Conservation (phyloP, 345 rosid species). For the Draba incana region DNA sequence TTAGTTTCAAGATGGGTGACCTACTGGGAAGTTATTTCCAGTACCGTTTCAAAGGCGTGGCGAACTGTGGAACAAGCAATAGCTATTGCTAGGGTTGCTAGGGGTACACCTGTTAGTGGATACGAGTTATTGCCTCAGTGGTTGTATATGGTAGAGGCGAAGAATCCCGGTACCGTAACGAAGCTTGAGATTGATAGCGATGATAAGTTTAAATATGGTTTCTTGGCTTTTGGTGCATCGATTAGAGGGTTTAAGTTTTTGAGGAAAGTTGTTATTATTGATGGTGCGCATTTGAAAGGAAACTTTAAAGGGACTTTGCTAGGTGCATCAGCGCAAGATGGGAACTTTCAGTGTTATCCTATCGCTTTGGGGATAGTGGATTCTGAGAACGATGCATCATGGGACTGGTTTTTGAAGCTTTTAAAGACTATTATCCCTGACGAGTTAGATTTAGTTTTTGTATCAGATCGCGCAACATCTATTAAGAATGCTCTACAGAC, state of each 20-base stretch:
- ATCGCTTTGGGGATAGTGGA: background rate
- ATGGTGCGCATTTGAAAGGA: background rate
- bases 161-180: background rate
- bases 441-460: background rate
- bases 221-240: background rate
- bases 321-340: background rate
- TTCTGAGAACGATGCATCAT: background rate
- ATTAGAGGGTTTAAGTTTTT: background rate
- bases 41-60: no score
- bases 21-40: no score
- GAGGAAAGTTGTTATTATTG: background rate
- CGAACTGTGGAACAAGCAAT: no score
- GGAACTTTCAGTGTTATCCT: no score
- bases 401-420: background rate
- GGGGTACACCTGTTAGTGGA: background rate
- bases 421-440: background rate
- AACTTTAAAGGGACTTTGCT: constrained; percentile 9
- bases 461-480: background rate
- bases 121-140: background rate
- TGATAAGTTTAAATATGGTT: background rate
- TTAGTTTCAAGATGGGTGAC: no score
- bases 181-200: background rate
- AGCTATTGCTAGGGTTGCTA: background rate
- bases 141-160: background rate
- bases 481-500: background rate